Evolutionary conservation across 257 asterid species (phyloP), one percentile per base, ranked within the genome.

Genomic region (Penstemon eatonii): DNA sequence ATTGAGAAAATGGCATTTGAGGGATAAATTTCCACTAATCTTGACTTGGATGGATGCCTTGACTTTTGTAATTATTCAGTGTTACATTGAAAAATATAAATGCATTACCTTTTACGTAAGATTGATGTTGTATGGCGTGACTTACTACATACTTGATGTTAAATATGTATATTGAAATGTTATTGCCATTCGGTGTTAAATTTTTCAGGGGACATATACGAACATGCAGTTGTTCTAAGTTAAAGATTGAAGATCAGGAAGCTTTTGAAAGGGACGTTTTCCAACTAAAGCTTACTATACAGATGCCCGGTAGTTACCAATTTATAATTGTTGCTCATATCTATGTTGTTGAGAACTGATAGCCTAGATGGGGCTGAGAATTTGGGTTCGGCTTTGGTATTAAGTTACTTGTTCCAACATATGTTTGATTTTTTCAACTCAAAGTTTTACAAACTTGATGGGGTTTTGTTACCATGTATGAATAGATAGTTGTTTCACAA

Each of bases 251-350:
- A 81, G 96, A 94, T 66, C 96, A 91, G 69, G 94, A 85, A 65
- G 91, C 98, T 63, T 89, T 94, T 63, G 98, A 94, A 83, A 87
- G 99, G 78, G 98, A 94, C 74, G 91, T 87, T 78, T 87, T 81
- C 77, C 99, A 91, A 76, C 85, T 91, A 71, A 94, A 94, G 73
- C 96, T 51, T 94, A 91, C 78, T 94, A 94, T 60, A 91, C 96
- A 8, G 96, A 94, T 81, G 87, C 96, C 65, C 77, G 91, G 97
- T 94, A 83, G 79, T n/a, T 72, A 56, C 67, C 46, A 64, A 7
- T 57, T 47, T 61, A 5, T 47, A 36, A 12, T 10, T 18, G 45
- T 68, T 55, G 50, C 49, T 50, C 41, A 33, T 33, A 47, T 52
- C 7, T 13, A 25, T 52, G 8, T 41, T 36, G 42, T 11, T 46